phyloP scores from a whole-genome alignment of 208 protist genomes.

The Balamuthia mandrillaris region DNA sequence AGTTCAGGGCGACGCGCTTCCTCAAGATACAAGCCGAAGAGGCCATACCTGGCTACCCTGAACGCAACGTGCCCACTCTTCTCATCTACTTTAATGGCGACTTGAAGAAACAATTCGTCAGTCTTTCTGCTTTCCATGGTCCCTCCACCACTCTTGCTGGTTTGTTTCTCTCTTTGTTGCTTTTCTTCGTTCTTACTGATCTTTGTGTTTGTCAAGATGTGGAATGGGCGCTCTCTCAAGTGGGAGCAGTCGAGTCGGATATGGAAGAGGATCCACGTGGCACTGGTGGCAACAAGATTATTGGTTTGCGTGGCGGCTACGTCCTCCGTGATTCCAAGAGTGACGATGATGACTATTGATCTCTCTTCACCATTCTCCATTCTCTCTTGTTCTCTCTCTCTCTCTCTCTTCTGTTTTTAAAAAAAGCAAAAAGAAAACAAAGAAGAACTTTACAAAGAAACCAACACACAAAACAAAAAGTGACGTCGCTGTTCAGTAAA shows the following conservation, averaged over 20 bases:
- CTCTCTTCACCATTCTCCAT: too few relatives aligned
- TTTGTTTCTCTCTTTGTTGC: not conserved
- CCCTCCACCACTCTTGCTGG: not conserved
- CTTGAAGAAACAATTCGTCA: conserved; percentile 2
- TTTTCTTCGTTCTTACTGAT: not conserved
- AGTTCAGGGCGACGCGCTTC: not conserved
- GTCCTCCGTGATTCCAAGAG: too few relatives aligned
- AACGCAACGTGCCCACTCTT: conserved; percentile 21
- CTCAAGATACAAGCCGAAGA: not conserved
- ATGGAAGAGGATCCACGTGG: conserved; percentile 12
- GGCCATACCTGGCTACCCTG: conserved; percentile 18
- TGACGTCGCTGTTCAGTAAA: not conserved
- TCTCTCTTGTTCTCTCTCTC: too few relatives aligned
- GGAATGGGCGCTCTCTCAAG: not conserved
- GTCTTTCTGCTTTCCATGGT: not conserved
- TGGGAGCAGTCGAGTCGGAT: not conserved
- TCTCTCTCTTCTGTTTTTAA: too few relatives aligned
- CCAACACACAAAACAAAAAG: too few relatives aligned
- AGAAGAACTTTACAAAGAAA: too few relatives aligned
- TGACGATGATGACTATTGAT: too few relatives aligned
- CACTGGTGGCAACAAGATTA: too few relatives aligned
- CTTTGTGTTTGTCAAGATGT: not conserved
- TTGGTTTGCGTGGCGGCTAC: too few relatives aligned
- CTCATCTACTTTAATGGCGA: conserved; percentile 25
- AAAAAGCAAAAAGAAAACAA: too few relatives aligned